Conservation (phyloP, 2,329 filamentous ascomycete species). For the Colletotrichum orbiculare region DNA sequence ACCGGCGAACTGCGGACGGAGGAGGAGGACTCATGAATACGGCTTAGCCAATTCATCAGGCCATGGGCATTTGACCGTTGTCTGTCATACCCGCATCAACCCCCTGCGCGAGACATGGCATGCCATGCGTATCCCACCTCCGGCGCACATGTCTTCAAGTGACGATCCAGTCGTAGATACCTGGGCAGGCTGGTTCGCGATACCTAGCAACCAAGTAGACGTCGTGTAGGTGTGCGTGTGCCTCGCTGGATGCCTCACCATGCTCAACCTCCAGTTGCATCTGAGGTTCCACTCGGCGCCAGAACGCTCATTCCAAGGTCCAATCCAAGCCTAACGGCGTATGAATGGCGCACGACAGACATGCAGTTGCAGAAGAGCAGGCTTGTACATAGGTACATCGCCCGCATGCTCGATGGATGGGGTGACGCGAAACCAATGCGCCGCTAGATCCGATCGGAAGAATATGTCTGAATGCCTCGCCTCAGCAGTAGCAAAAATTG, state of each 20-base stretch:
- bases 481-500: background rate
- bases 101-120: conserved; percentile 8
- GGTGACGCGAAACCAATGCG: conserved; percentile 34
- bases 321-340: conserved; percentile 9
- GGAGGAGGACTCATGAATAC: conserved; percentile 5
- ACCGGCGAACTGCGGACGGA: conserved; percentile 22
- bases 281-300: conserved; percentile 25
- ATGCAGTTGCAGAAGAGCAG: conserved; percentile 11
- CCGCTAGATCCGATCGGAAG: conserved; percentile 35
- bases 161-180: conserved; percentile 3
- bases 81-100: conserved; percentile 25
- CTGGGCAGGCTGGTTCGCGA: background rate
- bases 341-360: conserved; percentile 19
- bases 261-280: conserved; percentile 27
- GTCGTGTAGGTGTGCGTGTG: background rate
- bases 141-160: conserved; percentile 32
- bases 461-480: background rate
- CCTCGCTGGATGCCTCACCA: conserved; percentile 27
- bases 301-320: background rate
- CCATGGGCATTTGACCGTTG: conserved; percentile 12
- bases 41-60: conserved; percentile 2
- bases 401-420: conserved; percentile 8
- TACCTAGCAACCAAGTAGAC: too few species aligned
- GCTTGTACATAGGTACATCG: background rate
- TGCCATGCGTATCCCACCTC: conserved; percentile 8